Base-by-base conservation (phyloP, 148 eudicot genomes). In the Pouteria glomerata region DNA sequence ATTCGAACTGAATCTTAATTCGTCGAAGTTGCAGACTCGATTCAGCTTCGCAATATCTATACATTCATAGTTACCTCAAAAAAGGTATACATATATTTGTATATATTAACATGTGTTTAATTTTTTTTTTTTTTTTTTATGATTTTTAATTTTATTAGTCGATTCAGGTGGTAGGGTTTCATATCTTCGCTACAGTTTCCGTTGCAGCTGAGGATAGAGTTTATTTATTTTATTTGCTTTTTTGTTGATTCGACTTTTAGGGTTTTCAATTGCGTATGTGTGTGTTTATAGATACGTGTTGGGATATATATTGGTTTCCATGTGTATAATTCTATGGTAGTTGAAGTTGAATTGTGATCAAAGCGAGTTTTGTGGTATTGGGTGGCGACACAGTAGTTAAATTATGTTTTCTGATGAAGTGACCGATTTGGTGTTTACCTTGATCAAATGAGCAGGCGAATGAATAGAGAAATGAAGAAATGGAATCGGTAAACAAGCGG, bases 81-180 rank as follows among this genome's bases (percentile, higher is more conserved):
- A 8, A 59, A 31, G 63, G 63, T 59, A 59, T 7, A 59, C 18
- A 59, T 57, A 41, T 56, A 26, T 56, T 14, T 56, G 1, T 57
- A 16, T 24, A 42, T 58, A 3, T 24, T 29, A 42, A 33, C 7
- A 21, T 33, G 3, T 70, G 6, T 44, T 35, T 37, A 14, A 29
- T 14, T 30, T 18, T 39, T 23, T 56, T 55, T 2, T 37, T 23
- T n/a, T n/a, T n/a, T n/a, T n/a, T n/a, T n/a, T n/a, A n/a, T n/a
- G n/a, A n/a, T n/a, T n/a, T 31, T 55, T 18, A 55, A 10, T 21
- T 37, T 63, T 0, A 26, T 29, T 4, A 16, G 19, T 63, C 31
- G 29, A 63, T 63, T 63, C 68, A 19, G 42, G 5, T 56, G 31
- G 35, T 35, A 35, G 73, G 64, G 65, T 70, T 39, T 70, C 23